Base-by-base conservation (phyloP, 1,284 basidiomycete species). In the Apiotrichum gamsii region DNA sequence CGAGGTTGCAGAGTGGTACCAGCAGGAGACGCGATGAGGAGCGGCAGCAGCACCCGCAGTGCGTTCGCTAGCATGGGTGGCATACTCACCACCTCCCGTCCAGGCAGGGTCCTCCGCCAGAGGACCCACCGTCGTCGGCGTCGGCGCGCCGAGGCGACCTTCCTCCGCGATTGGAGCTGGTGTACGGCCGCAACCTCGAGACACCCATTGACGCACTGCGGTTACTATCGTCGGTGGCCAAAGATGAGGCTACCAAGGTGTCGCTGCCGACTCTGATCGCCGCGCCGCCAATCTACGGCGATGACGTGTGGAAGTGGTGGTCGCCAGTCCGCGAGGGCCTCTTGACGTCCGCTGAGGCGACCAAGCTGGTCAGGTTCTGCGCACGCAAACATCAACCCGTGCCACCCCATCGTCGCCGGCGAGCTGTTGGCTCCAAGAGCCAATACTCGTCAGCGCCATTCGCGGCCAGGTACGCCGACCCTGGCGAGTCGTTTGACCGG, bases 161-260 rank as follows among this genome's bases (percentile, higher is more conserved):
- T 3, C 28, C 18, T 14, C 18, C 31, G 2, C 45, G 45, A 3
- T 19, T 56, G 19, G 44, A 47, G 8, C 51, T 57, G 23, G 55
- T 50, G 2, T 37, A 52, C n/a, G 52, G 41, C 18, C 47, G 53
- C 18, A 44, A 50, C 28, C 45, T 59, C 13, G 57, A 59, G 25
- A 59, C 55, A 8, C 57, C 57, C 0, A 54, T 52, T 0, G 57
- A 59, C 23, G 57, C 57, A 6, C 38, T 59, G 15, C 47, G 54
- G 1, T 51, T 59, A 21, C 45, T 59, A 3, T 51, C 40, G 5
- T 50, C 57, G 2, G 57, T 52, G 2, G 54, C 54, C 1, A 52
- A 54, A 21, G 49, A 52, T 1, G 46, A 51, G 5, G 5, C 41
- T 3, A 16, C 30, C 19, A 31, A 33, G 1, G 13, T 36, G 19